Percentiles rank a stretch among this genome's conserved stretches.
Evolutionary conservation across 202 grass and related monocot species (phyloP).

Genomic region (Panicum virgatum): DNA sequence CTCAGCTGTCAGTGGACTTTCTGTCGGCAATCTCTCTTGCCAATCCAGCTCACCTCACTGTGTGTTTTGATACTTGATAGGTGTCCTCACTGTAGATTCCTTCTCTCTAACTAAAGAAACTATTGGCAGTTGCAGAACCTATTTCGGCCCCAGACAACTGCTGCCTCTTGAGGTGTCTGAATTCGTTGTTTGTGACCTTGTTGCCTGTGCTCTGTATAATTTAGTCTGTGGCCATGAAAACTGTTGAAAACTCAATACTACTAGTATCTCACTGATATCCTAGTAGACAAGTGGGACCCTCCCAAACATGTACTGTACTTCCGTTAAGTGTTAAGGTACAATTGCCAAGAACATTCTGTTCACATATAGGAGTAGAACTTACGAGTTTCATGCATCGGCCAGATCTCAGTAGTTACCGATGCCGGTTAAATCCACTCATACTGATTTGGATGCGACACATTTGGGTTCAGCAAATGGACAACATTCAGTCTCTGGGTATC

Average conservation of each 20-base stretch:
- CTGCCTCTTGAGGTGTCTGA: constrained; percentile 1
- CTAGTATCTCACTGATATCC: not conserved
- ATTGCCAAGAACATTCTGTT: not conserved
- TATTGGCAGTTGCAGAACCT: not conserved
- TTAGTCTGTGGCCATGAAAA: not conserved
- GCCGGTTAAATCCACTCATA: not conserved
- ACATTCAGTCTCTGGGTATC: not conserved
- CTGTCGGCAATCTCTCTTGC: constrained; percentile 41
- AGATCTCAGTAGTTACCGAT: not conserved
- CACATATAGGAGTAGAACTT: not conserved
- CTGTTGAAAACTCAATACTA: not conserved
- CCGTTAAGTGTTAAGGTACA: not conserved
- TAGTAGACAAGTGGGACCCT: not conserved
- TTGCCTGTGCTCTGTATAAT: not conserved
- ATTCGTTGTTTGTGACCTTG: not conserved
- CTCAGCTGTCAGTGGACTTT: constrained; percentile 47
- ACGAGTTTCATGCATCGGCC: not conserved
- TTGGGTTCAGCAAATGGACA: not conserved
- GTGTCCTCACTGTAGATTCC: constrained; percentile 23
- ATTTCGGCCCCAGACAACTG: constrained; percentile 28
- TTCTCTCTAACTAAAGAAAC: not conserved
- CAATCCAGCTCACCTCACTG: not conserved
- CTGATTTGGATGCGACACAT: not conserved
- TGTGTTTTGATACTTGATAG: not conserved
- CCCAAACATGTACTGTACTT: not conserved